Conservation (phyloP, 345 rosid genomes). For the Populus simonii region DNA sequence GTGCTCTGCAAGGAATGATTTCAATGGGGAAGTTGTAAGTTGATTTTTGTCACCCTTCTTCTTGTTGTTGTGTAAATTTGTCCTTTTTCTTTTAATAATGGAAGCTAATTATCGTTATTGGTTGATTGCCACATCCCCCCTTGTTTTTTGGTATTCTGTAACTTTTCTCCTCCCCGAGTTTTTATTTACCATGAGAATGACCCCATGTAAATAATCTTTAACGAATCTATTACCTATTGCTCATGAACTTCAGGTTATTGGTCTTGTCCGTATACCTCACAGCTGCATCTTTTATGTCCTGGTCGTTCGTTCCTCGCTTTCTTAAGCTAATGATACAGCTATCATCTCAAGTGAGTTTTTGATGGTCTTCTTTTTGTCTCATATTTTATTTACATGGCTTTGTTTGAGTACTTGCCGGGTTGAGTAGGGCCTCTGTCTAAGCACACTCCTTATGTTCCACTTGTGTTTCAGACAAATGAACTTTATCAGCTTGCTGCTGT, state of each 20-base stretch:
- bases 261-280: constrained; percentile 72
- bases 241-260: constrained; percentile 56
- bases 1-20: constrained; percentile 72
- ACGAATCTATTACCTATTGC: neutral
- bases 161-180: neutral
- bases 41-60: constrained; percentile 7
- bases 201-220: neutral
- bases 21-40: constrained; percentile 96
- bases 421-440: constrained; percentile 1
- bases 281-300: constrained; percentile 72
- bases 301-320: constrained; percentile 97
- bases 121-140: neutral
- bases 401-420: constrained; percentile 3
- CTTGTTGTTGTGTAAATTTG: neutral
- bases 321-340: constrained; percentile 88
- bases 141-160: neutral
- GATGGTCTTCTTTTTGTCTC: neutral
- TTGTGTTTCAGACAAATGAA: constrained; percentile 75
- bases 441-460: constrained; percentile 15
- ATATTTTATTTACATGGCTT: constrained; percentile 3
- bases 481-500: constrained; percentile 98
- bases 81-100: neutral
- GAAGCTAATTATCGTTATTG: no score
- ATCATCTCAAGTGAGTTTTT: constrained; percentile 87
- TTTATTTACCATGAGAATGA: neutral